Base-by-base conservation (phyloP, 2,329 filamentous ascomycete genomes). In the Colletotrichum theobromicola region DNA sequence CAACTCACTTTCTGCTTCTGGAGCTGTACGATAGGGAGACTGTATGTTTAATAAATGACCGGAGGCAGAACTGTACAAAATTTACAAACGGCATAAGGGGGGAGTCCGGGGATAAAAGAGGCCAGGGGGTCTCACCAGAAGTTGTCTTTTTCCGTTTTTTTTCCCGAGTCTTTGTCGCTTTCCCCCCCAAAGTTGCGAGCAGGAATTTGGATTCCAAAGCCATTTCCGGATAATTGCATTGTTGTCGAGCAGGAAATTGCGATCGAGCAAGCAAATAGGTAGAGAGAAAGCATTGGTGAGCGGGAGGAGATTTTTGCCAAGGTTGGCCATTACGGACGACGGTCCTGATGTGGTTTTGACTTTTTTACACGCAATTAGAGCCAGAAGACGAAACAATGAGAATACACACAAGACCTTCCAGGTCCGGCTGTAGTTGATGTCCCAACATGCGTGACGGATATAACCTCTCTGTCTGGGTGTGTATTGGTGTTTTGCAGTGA, bases 41-140 rank as follows among this genome's bases (percentile, higher is more conserved):
- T 74, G 67, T 74, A 66, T 74, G 68, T 74, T 62, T 74, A 72
- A 67, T 71, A 72, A 74, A 74, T 35, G 62, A 64, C 68, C 55
- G 68, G 68, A 71, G 68, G 72, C 72, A 72, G 72, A 67, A 72
- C 68, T 74, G 72, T 74, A 74, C 55, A 74, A 74, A 74, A 66
- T 53, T 61, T 32, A 72, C 42, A 57, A 60, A 62, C 21, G 72
- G 68, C 72, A 74, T 72, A 34, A 30, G 67, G 64, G 72, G 61
- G 72, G 72, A 74, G 72, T 74, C 67, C 28, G 68, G 71, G 61
- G 53, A 34, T 67, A 62, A 74, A 71, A 71, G 68, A 58, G 72
- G 61, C 37, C 55, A 66, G 55, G 72, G 60, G 72, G 55, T 62
- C 72, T 72, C 68, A 74, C 64, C 30, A 70, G 62, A 61, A 66